Base-by-base conservation (phyloP, 305 asterid species). In the Lippia alba region DNA sequence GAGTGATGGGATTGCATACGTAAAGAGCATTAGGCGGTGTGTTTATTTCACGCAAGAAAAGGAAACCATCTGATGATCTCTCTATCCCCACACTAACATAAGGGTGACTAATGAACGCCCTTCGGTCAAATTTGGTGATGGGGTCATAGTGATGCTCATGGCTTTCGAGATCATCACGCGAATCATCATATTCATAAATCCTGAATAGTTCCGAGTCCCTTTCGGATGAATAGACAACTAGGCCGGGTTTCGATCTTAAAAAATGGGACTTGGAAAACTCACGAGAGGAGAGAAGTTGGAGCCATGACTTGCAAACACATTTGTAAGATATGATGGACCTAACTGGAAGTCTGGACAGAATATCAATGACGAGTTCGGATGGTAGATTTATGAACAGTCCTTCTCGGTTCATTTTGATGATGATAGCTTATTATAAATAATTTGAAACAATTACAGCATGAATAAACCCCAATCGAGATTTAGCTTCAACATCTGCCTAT, bases 1-100 rank as follows among this genome's bases (percentile, higher is more conserved):
- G 70, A 9, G 81, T 84, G 64, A 73, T 66, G 10, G 85, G 87
- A 68, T 86, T 84, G 74, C 83, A 80, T n/a, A 80, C 8, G 62
- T 39, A 74, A 12, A 74, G 62, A 34, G 10, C 49, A 14, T 58
- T 54, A 6, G 40, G 74, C 6, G 14, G 10, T 4, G 7, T 0
- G 30, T 8, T 32, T 4, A 10, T n/a, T 0, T 24, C 54, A 3
- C 62, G 45, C 6, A 81, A 51, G 41, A 77, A 46, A 45, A 84
- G 69, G 64, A 87, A 55, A 30, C 93, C 93, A 54, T 78, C 33
- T 14, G 65, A 56, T 0, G 87, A 82, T 34, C 84, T 82, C 8
- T 67, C 65, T 4, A 60, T 1, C 1, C 33, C 39, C 49, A 60
- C 45, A 18, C 62, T 62, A 53, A 6, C 12, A 17, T 12, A 4